Evolutionary conservation across 225 moss, liverwort and hornwort species (phyloP).

Genomic region (Polytrichum commune): DNA sequence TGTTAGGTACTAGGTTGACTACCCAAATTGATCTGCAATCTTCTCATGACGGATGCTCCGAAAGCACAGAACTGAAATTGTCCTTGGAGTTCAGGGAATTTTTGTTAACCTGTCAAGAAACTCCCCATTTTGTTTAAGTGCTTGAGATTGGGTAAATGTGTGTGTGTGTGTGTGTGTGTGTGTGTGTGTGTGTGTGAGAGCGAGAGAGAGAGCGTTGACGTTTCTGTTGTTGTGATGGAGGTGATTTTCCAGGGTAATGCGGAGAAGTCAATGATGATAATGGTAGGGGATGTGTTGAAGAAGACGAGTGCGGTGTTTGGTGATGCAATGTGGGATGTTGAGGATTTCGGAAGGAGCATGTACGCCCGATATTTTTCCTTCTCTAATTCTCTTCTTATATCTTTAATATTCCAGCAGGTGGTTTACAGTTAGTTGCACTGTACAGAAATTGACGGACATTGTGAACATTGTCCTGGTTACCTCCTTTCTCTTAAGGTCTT

Average conservation of each 20-base stretch:
- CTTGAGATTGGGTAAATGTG: too few relatives aligned
- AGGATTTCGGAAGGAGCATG: conserved; percentile 76
- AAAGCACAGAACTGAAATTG: too few relatives aligned
- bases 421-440: neutral
- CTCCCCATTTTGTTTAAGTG: too few relatives aligned
- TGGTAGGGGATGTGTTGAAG: conserved; percentile 92
- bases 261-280: conserved; percentile 63
- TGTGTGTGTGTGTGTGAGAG: too few relatives aligned
- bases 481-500: neutral
- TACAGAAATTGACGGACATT: neutral
- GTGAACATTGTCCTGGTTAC: too few relatives aligned
- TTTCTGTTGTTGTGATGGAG: too few relatives aligned
- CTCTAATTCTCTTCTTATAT: conserved; percentile 3
- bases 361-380: conserved; percentile 10
- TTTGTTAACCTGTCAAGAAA: too few relatives aligned
- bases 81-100: too few relatives aligned
- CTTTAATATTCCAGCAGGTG: neutral
- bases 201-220: too few relatives aligned
- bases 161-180: too few relatives aligned
- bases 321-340: conserved; percentile 77
- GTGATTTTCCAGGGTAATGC: conserved; percentile 67
- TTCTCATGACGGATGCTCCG: neutral
- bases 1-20: too few relatives aligned
- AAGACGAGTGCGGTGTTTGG: conserved; percentile 79
- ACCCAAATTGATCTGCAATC: neutral